Base-by-base conservation (phyloP, 306 rosid species). In the Abrus precatorius region DNA sequence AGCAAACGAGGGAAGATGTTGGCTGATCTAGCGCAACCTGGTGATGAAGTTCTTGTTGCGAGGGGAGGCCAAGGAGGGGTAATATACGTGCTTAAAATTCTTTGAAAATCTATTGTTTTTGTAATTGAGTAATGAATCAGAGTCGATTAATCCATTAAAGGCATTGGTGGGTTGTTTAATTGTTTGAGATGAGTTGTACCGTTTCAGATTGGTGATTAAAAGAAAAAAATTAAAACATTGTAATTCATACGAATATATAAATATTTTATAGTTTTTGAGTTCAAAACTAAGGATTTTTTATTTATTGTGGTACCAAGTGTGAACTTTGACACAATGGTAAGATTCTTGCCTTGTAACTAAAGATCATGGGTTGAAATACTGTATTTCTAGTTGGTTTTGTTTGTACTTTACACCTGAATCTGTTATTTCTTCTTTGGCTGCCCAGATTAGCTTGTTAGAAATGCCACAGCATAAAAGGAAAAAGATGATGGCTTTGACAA, bases 61-160 rank as follows among this genome's bases (percentile, higher is more conserved):
- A 89, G 94, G 87, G 98, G 99, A 5, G 99, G 98, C 79, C 97
- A 92, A 85, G 99, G 99, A 88, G 99, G 98, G 98, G 98, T 92
- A 87, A 75, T 89, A 52, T 76, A 55, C 72, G 55, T 32, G n/a
- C 43, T 72, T 56, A 3, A 9, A 12, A 5, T 45, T 48, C 12
- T 52, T 70, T 84, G n/a, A 7, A 38, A 14, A 33, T 9, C 54
- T 49, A 5, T 57, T 65, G 7, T 5, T 73, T 63, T 61, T 33
- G 54, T 67, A 6, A 4, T 12, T 34, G 67, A 83, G 49, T 45
- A 13, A 7, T 80, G 68, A 62, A n/a, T 41, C 57, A 8, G 29
- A n/a, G 20, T 43, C 32, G 10, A 59, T 66, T 48, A 40, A 67
- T 80, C 27, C 1, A 6, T 66, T 45, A 32, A 44, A 57, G 27